These are phyloP conservation scores for Penicillium longicatenatum DNA, from an alignment of 495 filamentous ascomycete species.

Conservation along the genomic window DNA sequence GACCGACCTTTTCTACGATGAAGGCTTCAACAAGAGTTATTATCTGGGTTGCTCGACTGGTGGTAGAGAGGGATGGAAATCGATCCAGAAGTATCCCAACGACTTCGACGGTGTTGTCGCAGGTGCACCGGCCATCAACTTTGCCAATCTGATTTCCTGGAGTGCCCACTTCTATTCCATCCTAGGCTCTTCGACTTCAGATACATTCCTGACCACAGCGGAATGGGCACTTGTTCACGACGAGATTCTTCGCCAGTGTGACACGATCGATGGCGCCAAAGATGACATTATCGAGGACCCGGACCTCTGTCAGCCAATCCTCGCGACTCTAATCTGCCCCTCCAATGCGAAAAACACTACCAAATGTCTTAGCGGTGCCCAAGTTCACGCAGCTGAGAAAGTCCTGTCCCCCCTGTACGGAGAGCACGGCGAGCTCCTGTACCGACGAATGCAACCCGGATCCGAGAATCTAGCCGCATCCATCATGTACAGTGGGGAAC, in stretches of 20 bases:
- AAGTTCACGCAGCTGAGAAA: constrained; percentile 55
- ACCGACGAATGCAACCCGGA: constrained; percentile 55
- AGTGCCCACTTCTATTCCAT: constrained; percentile 54
- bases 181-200: constrained; percentile 45
- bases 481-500: constrained; percentile 31
- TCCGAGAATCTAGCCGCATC: constrained; percentile 34
- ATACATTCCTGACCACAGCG: constrained; percentile 52
- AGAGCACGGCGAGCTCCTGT: constrained; percentile 53
- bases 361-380: constrained; percentile 56
- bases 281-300: constrained; percentile 69
- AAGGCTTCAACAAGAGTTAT: constrained; percentile 49
- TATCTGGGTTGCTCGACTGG: constrained; percentile 61
- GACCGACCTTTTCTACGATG: constrained; percentile 49
- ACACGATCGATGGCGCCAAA: constrained; percentile 60
- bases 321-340: constrained; percentile 55
- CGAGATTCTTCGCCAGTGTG: constrained; percentile 66
- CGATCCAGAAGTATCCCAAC: constrained; percentile 50
- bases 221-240: constrained; percentile 55
- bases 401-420: constrained; percentile 57
- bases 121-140: constrained; percentile 55
- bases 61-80: constrained; percentile 56
- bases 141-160: constrained; percentile 56
- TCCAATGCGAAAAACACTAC: constrained; percentile 28
- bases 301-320: constrained; percentile 55
- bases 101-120: constrained; percentile 69